Conservation (phyloP, 208 protist species). For the Leishmania tarentolae region DNA sequence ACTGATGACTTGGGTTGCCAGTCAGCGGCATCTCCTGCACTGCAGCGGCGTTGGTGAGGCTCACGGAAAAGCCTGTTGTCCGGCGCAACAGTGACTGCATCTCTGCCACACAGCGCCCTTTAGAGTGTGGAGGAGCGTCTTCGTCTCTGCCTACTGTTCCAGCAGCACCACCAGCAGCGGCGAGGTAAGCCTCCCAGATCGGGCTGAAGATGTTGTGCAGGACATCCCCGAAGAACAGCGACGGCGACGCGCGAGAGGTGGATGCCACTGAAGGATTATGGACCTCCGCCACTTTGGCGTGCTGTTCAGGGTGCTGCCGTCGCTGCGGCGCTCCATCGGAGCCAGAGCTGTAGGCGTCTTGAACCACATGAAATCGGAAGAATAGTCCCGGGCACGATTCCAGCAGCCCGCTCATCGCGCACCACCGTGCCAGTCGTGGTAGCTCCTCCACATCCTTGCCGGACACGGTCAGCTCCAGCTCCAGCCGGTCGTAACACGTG, state of each 20-base stretch:
- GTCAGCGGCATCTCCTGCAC: conserved; percentile 52
- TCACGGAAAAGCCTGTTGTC: conserved; percentile 87
- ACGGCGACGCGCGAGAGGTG: conserved; percentile 1
- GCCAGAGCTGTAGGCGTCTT: conserved; percentile 51
- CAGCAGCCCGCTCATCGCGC: conserved; percentile 54
- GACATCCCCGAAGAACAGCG: conserved; percentile 82
- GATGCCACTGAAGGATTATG: background rate
- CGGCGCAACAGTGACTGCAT: conserved; percentile 91
- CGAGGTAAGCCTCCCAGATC: conserved; percentile 94
- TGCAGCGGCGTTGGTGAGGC: conserved; percentile 35
- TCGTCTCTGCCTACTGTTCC: background rate
- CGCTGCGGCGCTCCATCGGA: too few species aligned
- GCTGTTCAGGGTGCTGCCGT: background rate
- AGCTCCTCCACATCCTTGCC: conserved; percentile 54
- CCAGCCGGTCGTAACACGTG: conserved; percentile 38
- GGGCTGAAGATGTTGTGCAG: conserved; percentile 97
- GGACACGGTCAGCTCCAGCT: conserved; percentile 76
- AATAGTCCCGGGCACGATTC: conserved; percentile 27
- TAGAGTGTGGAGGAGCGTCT: background rate
- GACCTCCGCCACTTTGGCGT: background rate
- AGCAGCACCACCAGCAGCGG: conserved; percentile 1
- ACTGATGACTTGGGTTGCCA: conserved; percentile 21
- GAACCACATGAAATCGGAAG: conserved; percentile 58
- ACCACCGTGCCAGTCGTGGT: conserved; percentile 66
- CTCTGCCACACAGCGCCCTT: conserved; percentile 35